Conservation (phyloP, 2,329 filamentous ascomycete species). For the Onygena corvina region DNA sequence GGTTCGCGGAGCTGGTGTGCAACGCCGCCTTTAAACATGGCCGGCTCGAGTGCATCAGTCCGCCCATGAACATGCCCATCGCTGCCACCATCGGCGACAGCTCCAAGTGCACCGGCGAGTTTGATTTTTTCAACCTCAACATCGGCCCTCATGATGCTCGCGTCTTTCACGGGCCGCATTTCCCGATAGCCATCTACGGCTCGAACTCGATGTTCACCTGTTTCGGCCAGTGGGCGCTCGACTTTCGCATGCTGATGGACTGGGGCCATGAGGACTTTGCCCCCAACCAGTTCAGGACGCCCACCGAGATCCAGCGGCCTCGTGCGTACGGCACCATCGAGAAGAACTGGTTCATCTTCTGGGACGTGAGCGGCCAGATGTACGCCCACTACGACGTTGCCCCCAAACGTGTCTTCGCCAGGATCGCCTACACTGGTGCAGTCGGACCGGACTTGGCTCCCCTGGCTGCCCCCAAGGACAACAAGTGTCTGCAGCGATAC, state of each 20-base stretch:
- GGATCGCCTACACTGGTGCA: conserved; percentile 35
- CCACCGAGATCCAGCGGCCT: conserved; percentile 44
- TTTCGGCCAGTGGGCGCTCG: conserved; percentile 47
- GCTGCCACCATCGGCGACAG: conserved; percentile 33
- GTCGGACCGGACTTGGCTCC: conserved; percentile 39
- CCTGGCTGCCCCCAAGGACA: conserved; percentile 29
- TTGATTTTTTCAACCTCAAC: conserved; percentile 34
- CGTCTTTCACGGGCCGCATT: conserved; percentile 43
- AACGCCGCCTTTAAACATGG: conserved; percentile 38
- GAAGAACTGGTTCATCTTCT: conserved; percentile 54
- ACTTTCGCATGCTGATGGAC: conserved; percentile 41
- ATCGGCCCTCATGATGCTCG: conserved; percentile 48
- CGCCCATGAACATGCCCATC: conserved; percentile 37
- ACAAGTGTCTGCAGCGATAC: conserved; percentile 36
- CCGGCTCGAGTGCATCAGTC: conserved; percentile 29
- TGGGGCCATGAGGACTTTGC: conserved; percentile 28
- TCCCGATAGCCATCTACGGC: conserved; percentile 43
- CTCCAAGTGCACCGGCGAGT: conserved; percentile 36
- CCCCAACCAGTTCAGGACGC: conserved; percentile 29
- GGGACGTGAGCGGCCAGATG: conserved; percentile 38
- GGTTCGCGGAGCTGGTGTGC: conserved; percentile 40
- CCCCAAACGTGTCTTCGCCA: conserved; percentile 41
- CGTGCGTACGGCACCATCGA: conserved; percentile 37
- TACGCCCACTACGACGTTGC: conserved; percentile 45
- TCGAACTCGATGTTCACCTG: conserved; percentile 45